Evolutionary conservation across 306 rosid genomes (phyloP), one percentile per base, ranked within the genome.

Genomic region (Cicer judaicum): DNA sequence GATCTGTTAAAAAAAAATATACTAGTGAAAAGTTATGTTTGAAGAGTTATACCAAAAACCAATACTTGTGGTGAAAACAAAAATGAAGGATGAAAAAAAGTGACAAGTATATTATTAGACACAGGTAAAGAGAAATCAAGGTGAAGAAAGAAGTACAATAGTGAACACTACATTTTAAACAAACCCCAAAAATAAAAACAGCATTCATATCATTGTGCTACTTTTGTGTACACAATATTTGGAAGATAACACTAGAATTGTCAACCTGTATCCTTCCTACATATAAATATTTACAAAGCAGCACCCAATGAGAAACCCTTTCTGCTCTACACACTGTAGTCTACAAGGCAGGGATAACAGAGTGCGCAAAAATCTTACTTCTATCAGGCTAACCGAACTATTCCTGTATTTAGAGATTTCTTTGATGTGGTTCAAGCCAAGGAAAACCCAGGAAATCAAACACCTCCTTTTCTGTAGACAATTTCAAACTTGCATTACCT

Each of bases 371-470:
- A 67, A 73, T 56, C 69, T 19, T 34, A 60, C 57, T 59, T 39
- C 59, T 59, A 39, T 68, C 24, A 54, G 38, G 29, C 79, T 76
- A 39, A 24, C 10, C 34, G 40, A 68, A 68, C 43, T 39, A 18
- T 72, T 54, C 43, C 1, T 6, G 46, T 2, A 43, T 18, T 93
- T 84, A 93, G 38, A 94, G 85, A 85, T 94, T 91, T 79, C 98
- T 91, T 80, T 94, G 86, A 6, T 86, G 86, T 53, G 97, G 96
- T 85, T 88, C 91, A 74, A 89, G 88, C 96, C 95, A 91, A 66
- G 97, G 93, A 83, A 87, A 88, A 36, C 91, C 93, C 9, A 94
- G 83, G 84, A 94, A 91, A 73, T 94, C 86, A 68, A 94, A 94
- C 65, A 91, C 86, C 77, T 91, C 97, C 77, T 76, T 91, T 73